phyloP scores from a whole-genome alignment of 495 filamentous ascomycete species.

The Entonaema liquescens region DNA sequence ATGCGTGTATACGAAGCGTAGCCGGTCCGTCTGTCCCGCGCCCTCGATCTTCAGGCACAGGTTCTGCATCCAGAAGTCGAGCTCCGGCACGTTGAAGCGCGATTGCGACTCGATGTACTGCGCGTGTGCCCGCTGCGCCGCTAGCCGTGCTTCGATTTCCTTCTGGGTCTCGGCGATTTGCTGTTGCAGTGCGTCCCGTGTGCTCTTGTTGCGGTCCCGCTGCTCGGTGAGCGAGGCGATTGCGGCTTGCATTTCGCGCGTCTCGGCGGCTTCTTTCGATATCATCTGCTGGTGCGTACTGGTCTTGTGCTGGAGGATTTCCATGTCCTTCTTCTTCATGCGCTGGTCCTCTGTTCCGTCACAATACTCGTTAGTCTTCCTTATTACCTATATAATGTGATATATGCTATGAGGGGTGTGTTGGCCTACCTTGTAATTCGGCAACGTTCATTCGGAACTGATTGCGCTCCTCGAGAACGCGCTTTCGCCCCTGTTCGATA shows the following conservation, averaged over 20 bases:
- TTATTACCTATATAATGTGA: neutral
- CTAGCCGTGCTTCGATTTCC: slow-evolving; percentile 63
- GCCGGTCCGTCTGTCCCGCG: slow-evolving; percentile 79
- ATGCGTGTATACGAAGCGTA: slow-evolving; percentile 93
- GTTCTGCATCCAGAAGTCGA: slow-evolving; percentile 94
- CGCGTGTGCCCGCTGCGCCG: slow-evolving; percentile 60
- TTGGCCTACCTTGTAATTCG: slow-evolving; percentile 79
- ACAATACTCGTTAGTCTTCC: neutral
- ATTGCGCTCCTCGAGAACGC: slow-evolving; percentile 90
- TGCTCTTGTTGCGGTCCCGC: slow-evolving; percentile 75
- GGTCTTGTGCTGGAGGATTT: slow-evolving; percentile 80
- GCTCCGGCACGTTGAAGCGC: slow-evolving; percentile 86
- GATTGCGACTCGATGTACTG: slow-evolving; percentile 79
- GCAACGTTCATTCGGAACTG: slow-evolving; percentile 90
- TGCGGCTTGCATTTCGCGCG: slow-evolving; percentile 82
- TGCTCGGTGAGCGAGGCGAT: slow-evolving; percentile 78
- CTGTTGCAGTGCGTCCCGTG: slow-evolving; percentile 74
- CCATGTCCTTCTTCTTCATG: slow-evolving; percentile 86
- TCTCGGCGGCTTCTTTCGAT: slow-evolving; percentile 86
- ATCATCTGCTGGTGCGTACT: slow-evolving; percentile 81
- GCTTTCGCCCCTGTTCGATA: slow-evolving; percentile 88
- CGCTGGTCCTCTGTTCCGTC: slow-evolving; percentile 78
- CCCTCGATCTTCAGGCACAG: slow-evolving; percentile 91
- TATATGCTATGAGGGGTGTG: neutral
- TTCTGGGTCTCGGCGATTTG: slow-evolving; percentile 84